Conservation (phyloP, 2,329 filamentous ascomycete species). For the Chalaropsis thielavioides region DNA sequence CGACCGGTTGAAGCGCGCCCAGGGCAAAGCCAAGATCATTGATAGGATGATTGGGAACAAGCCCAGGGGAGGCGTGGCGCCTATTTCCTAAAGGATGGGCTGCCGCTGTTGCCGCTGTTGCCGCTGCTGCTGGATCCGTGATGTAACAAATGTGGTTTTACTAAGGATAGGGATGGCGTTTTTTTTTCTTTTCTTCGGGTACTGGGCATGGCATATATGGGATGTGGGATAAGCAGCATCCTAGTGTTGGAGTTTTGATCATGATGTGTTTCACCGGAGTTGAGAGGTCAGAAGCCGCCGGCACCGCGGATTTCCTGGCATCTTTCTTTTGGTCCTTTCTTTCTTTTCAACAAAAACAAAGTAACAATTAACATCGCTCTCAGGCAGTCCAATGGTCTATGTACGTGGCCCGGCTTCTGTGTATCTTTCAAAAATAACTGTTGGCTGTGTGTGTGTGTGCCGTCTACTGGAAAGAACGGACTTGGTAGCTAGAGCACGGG, state of each 20-base stretch:
- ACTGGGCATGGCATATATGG: not conserved
- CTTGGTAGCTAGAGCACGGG: constrained; percentile 40
- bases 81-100: constrained; percentile 16
- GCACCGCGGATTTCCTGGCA: not conserved
- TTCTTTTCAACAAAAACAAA: not conserved
- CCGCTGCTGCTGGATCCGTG: not conserved
- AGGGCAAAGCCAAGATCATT: constrained; percentile 72
- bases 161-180: not conserved
- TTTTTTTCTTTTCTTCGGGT: constrained; percentile 1
- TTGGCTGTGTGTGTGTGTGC: constrained; percentile 14
- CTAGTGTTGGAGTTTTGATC: not conserved
- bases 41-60: constrained; percentile 48
- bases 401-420: constrained; percentile 20
- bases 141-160: not conserved
- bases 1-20: constrained; percentile 68
- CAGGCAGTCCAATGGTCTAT: not conserved
- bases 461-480: constrained; percentile 43
- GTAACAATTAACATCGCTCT: constrained; percentile 8
- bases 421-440: constrained; percentile 16
- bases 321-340: not conserved
- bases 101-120: not conserved
- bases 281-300: not conserved
- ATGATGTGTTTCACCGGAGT: not conserved
- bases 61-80: not conserved
- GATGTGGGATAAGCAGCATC: not conserved